Evolutionary conservation across 2,329 filamentous ascomycete species (phyloP).

Genomic region (Colletotrichum cuscutae): DNA sequence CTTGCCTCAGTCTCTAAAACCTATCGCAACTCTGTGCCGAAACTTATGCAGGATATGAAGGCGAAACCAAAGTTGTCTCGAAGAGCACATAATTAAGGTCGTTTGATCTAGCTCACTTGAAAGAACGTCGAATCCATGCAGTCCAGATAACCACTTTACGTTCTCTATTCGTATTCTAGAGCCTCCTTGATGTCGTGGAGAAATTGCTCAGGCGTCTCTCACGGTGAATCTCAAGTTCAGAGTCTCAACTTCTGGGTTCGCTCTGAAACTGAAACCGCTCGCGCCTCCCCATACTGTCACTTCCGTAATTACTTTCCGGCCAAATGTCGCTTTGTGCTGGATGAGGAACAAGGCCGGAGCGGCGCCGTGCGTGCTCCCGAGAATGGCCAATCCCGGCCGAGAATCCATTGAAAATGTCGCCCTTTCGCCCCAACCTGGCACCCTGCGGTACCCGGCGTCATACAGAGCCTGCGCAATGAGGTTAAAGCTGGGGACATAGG

Average conservation of each 20-base stretch:
- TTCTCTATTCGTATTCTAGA: background rate
- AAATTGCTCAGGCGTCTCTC: background rate
- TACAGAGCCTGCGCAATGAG: background rate
- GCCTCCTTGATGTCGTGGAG: background rate
- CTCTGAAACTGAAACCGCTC: background rate
- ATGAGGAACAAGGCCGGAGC: background rate
- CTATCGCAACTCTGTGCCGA: background rate
- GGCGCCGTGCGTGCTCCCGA: background rate
- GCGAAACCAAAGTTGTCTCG: background rate
- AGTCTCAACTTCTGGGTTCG: background rate
- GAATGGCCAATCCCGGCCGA: background rate
- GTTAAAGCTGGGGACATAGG: background rate
- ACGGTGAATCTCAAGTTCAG: conserved; percentile 10
- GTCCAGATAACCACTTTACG: background rate
- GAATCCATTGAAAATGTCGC: background rate
- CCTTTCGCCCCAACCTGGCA: background rate
- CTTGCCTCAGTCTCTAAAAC: background rate
- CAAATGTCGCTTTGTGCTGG: background rate
- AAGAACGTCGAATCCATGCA: background rate
- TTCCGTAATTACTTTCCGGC: background rate
- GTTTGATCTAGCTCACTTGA: background rate
- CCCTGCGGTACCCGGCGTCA: background rate
- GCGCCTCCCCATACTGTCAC: background rate
- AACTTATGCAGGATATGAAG: background rate
- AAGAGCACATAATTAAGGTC: background rate